Base-by-base conservation (phyloP, 2,329 filamentous ascomycete genomes). In the Trichoderma lentiforme region DNA sequence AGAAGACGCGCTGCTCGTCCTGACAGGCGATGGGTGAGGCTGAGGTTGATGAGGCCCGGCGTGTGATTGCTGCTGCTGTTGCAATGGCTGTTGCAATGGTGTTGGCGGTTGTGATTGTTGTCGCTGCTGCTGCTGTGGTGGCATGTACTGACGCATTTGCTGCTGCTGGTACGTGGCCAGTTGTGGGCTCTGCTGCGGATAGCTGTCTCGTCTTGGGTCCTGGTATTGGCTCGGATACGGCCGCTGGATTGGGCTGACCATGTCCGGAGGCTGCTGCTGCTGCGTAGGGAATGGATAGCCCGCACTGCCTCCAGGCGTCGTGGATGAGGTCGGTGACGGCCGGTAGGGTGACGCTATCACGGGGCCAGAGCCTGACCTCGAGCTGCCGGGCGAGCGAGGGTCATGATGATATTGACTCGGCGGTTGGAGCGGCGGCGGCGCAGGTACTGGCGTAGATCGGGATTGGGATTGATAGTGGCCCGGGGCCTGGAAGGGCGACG, bases 211-310 rank as follows among this genome's bases (percentile, higher is more conserved):
- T 62, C 81, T 81, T 60, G 84, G 80, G 68, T 85, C 85, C 57
- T 79, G 79, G 73, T 82, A 82, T 56, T 79, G 79, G 36, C 34
- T 47, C 34, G 86, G 83, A 74, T 86, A 86, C 72, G 86, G 85
- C 58, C 85, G 84, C 78, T 87, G 85, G 71, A 84, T 82, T 26
- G 87, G 87, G 75, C 87, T 89, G 30, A 81, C 79, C 36, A 84
- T 80, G 69, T 84, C 82, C 39, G 83, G 82, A 32, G 82, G 77
- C 43, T 80, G 79, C 39, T 83, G 83, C 43, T 80, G 79, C 39
- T 83, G 83, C 30, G 81, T 77, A 26, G 82, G 86, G 62, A 88
- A 89, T 1, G 86, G 86, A 74, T 87, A 88, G 30, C 84, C 86
- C 60, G 81, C 77, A 14, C 77, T 79, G 74, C 82, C 84, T 60